Base-by-base conservation (phyloP, 768 basidiomycete genomes). In the Leccinum olivaceopallidum region DNA sequence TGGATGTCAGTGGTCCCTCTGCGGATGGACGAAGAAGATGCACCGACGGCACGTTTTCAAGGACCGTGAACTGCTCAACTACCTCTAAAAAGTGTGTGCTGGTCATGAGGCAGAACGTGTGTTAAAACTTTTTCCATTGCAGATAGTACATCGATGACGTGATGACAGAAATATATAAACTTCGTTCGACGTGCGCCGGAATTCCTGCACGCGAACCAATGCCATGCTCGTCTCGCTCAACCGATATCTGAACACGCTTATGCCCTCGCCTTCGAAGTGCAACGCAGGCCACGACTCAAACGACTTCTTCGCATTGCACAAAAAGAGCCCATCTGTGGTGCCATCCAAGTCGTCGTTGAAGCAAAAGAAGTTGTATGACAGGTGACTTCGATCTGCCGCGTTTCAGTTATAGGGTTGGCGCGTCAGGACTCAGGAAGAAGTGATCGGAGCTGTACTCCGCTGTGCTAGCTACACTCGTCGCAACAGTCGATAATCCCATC, bases 31-130 rank as follows among this genome's bases (percentile, higher is more conserved):
- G 64, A 87, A 89, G 0, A 87, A 82, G 65, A 87, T 85, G 2
- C 90, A 96, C 65, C 89, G 86, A 68, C 82, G 94, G 36, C 85
- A 92, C 66, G 89, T 94, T 28, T 90, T 89, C 34, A 95, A 94
- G 75, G 94, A 98, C 69, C 83, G 85, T 16, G 72, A 78, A 0
- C 71, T 96, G 49, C 79, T 98, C 37, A 91, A 87, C 70, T 80
- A 80, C 56, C 74, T 95, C 14, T 92, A 95, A 71, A 75, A 76
- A 37, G 87, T 87, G 10, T 80, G 80, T 53, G 69, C 68, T 28
- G 79, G 82, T 18, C 78, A 77, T 53, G 79, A 83, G 26, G 73
- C 69, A 62, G 77, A 82, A 12, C 78, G 89, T 90, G 64, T 57
- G 24, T 80, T 1, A 20, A 22, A 1, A 0, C n/a, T 7, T 18